Conservation (phyloP, 176 grass and related monocot species). For the Echinochloa phyllopogon region DNA sequence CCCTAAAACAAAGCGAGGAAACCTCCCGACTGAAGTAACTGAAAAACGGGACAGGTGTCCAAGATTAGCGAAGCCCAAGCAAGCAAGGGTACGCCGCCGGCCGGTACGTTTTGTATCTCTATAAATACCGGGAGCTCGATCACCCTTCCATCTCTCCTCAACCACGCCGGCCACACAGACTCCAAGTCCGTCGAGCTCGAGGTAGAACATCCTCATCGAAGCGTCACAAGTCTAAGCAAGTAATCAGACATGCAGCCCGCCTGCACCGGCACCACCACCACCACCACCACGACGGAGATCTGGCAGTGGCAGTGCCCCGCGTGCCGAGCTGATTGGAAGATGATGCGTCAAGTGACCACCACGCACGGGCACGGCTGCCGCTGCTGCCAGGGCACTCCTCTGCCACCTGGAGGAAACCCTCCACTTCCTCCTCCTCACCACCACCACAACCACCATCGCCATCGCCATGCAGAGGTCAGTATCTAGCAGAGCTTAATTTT, state of each 20-base stretch:
- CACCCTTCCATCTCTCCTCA: neutral
- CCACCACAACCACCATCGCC: neutral
- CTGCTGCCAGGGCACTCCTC: neutral
- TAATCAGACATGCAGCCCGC: neutral
- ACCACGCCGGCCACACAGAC: neutral
- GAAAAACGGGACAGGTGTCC: neutral
- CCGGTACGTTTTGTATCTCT: neutral
- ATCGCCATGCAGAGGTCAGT: neutral
- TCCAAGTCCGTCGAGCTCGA: neutral
- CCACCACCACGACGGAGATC: constrained; percentile 14
- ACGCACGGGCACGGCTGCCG: neutral
- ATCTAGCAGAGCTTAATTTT: neutral
- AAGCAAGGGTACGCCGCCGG: too few relatives aligned
- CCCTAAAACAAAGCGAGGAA: neutral
- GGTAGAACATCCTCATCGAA: neutral
- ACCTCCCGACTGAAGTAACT: neutral
- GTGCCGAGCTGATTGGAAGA: constrained; percentile 8
- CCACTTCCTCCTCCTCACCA: neutral
- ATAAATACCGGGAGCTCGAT: neutral
- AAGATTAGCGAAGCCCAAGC: neutral
- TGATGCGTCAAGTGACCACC: constrained; percentile 26
- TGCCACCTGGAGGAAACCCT: neutral
- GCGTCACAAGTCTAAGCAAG: neutral
- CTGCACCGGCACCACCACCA: neutral
- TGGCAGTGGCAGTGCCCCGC: constrained; percentile 29